Conservation (phyloP, 345 rosid genomes). For the Acer yangbiense region DNA sequence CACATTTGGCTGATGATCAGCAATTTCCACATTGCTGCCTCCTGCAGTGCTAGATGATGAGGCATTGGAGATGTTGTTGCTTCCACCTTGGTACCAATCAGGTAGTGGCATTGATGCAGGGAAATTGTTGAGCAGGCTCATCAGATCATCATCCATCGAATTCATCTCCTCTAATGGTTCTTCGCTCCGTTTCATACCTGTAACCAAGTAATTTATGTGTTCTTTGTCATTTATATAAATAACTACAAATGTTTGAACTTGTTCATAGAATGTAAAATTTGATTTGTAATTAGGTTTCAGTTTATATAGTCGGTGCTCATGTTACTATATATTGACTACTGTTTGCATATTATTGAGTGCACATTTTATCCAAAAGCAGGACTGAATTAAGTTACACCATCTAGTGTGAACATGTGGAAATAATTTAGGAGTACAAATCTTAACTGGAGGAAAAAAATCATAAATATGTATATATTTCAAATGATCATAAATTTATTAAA, state of each 20-base stretch:
- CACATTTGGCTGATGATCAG: conserved; percentile 20
- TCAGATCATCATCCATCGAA: conserved; percentile 60
- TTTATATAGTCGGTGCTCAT: not conserved
- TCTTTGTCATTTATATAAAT: not conserved
- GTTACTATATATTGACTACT: not conserved
- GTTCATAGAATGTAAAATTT: not conserved
- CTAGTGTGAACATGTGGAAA: not conserved
- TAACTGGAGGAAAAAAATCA: not conserved
- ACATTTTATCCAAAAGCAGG: not conserved
- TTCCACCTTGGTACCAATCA: conserved; percentile 53
- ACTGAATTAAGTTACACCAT: not conserved
- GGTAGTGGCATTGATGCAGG: conserved; percentile 63
- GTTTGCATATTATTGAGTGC: not conserved
- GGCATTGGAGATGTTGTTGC: conserved; percentile 20
- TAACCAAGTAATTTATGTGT: not conserved
- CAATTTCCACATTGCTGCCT: conserved; percentile 19
- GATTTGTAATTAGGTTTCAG: not conserved
- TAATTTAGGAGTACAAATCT: not conserved
- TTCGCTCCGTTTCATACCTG: conserved; percentile 36
- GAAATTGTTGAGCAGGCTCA: conserved; percentile 68
- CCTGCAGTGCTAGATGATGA: conserved; percentile 22
- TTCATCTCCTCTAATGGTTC: conserved; percentile 43
- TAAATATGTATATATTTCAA: not conserved
- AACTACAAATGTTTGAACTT: not conserved
- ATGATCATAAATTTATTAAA: not conserved